These are phyloP conservation scores for Avena atlantica DNA, from an alignment of 176 grass and related monocot genomes.

Conservation along the genomic window DNA sequence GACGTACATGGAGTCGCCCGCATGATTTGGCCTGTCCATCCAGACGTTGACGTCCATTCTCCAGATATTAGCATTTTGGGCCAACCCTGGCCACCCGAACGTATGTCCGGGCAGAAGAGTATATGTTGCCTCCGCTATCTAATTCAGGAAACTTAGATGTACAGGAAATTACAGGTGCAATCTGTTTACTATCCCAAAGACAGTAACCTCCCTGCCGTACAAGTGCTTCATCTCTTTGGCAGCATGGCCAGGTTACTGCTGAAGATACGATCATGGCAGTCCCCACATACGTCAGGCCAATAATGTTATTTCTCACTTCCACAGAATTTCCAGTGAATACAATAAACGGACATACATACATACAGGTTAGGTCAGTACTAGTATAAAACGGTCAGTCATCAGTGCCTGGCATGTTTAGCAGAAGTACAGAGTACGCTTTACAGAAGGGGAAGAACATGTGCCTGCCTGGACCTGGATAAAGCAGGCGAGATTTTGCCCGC, in stretches of 20 bases:
- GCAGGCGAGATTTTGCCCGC: neutral
- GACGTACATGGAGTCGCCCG: neutral
- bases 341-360: neutral
- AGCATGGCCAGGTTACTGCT: constrained; percentile 37
- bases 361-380: too few relatives aligned
- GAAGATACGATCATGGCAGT: constrained; percentile 43
- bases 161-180: too few relatives aligned
- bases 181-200: too few relatives aligned
- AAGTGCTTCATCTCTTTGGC: neutral
- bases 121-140: too few relatives aligned
- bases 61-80: neutral
- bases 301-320: neutral
- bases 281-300: neutral
- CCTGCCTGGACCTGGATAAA: constrained; percentile 24
- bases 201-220: neutral
- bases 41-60: neutral
- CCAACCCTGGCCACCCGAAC: neutral
- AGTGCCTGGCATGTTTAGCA: constrained; percentile 50
- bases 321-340: constrained; percentile 23
- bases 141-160: too few relatives aligned
- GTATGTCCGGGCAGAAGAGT: neutral
- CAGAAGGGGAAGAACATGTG: constrained; percentile 34
- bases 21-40: constrained; percentile 22
- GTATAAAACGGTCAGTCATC: neutral
- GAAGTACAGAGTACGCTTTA: constrained; percentile 38